Evolutionary conservation across 1,284 basidiomycete genomes (phyloP).

Genomic region (Ustilago hordei): DNA sequence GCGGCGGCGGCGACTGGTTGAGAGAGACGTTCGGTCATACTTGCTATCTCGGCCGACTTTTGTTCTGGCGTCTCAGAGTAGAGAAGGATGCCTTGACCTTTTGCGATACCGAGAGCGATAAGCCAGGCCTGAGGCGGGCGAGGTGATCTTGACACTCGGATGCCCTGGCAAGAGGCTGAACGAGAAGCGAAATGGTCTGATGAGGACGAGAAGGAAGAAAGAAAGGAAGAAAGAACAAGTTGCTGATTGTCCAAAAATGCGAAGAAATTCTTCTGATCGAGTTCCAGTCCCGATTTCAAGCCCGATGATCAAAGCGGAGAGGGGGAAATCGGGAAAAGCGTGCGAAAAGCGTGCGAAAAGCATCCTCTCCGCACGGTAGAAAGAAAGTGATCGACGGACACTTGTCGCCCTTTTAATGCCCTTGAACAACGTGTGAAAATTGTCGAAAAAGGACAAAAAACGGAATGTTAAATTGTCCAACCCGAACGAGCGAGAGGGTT

Average conservation of each 20-base stretch:
- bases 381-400: too few relatives aligned
- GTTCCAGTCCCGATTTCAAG: too few relatives aligned
- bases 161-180: too few relatives aligned
- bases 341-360: slow-evolving; percentile 1
- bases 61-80: slow-evolving; percentile 35
- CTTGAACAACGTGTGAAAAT: too few relatives aligned
- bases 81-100: slow-evolving; percentile 37
- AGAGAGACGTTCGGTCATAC: slow-evolving; percentile 28
- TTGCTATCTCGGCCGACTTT: slow-evolving; percentile 30
- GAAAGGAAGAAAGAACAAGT: not conserved
- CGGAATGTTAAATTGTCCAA: too few relatives aligned
- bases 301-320: too few relatives aligned
- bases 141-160: not conserved
- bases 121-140: slow-evolving; percentile 23
- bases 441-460: too few relatives aligned
- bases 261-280: not conserved
- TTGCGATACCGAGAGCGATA: slow-evolving; percentile 28
- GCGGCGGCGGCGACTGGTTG: slow-evolving; percentile 22
- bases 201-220: not conserved
- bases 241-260: not conserved
- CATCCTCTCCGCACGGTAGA: too few relatives aligned
- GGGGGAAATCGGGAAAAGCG: slow-evolving; percentile 5
- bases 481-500: too few relatives aligned
- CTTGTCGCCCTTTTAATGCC: too few relatives aligned
- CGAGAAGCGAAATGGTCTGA: not conserved